A percentile compares a stretch with the other conserved stretches of the same genome.
phyloP scores from a whole-genome alignment of 1,284 basidiomycete genomes.

The Sanguinoderma infundibulare region DNA sequence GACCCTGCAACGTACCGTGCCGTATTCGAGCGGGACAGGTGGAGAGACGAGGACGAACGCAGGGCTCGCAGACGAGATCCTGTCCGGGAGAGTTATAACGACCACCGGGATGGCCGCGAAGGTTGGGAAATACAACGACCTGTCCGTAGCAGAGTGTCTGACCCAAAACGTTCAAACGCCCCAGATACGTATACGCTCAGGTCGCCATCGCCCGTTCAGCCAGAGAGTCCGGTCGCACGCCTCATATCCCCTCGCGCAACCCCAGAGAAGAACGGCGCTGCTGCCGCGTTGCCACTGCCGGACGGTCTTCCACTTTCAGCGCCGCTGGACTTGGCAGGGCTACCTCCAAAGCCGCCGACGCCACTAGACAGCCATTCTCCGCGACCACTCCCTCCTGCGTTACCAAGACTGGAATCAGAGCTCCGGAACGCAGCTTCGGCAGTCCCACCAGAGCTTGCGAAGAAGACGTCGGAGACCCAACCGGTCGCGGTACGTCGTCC shows the following conservation, averaged over 20 bases:
- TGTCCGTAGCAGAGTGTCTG: background rate
- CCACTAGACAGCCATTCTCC: conserved; percentile 51
- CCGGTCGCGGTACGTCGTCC: conserved; percentile 15
- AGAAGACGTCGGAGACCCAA: conserved; percentile 1
- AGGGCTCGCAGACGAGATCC: conserved; percentile 15
- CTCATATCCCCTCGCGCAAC: conserved; percentile 20
- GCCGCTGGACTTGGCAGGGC: conserved; percentile 30
- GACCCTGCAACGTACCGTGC: conserved; percentile 20
- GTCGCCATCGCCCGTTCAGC: conserved; percentile 19
- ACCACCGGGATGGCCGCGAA: conserved; percentile 20
- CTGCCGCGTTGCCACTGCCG: conserved; percentile 40
- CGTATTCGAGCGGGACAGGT: conserved; percentile 28
- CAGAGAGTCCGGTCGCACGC: conserved; percentile 6
- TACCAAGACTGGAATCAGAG: conserved; percentile 20
- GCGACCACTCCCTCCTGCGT: conserved; percentile 36
- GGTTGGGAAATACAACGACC: conserved; percentile 2
- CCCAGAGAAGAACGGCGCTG: conserved; percentile 21
- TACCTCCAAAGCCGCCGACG: conserved; percentile 17
- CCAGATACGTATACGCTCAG: conserved; percentile 15
- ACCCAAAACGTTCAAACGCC: background rate
- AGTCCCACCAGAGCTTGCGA: conserved; percentile 10
- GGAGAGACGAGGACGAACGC: conserved; percentile 15
- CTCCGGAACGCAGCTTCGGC: conserved; percentile 6
- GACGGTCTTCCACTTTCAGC: conserved; percentile 34
- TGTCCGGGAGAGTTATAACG: conserved; percentile 18